Base-by-base conservation (phyloP, 2,329 filamentous ascomycete genomes). In the Xylaria sp. region DNA sequence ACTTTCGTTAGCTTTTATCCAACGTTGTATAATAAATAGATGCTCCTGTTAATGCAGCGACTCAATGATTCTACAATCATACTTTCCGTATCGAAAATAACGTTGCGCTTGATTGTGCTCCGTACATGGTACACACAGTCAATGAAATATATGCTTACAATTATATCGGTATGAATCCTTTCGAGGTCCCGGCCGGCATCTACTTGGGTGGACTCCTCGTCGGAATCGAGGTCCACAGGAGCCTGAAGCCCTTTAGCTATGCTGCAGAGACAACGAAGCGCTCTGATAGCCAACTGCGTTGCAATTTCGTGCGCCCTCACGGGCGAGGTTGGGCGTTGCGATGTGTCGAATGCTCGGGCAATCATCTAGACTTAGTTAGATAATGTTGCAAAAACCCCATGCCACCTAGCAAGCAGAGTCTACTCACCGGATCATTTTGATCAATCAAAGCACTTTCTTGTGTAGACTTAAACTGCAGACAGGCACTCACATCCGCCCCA, bases 241-340 rank as follows among this genome's bases (percentile, higher is more conserved):
- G 82, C 79, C 76, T 94, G 90, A 25, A 92, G 80, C 3, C 89
- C 89, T 72, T 87, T 91, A 0, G 89, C 91, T 68, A 94, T 87
- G 61, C 84, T 88, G 2, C 84, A 80, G 4, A 96, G 79, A 69
- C 89, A 93, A 64, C 88, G 83, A 54, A 95, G 78, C 1, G 88
- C 84, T 50, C 82, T 80, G 17, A 86, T 74, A 8, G 79, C 74
- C 67, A 86, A 75, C 64, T 87, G 82, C 3, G 83, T 69, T 8
- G 83, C 74, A 4, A 80, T 75, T 47, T 86, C 83, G 1, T 78
- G 63, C 7, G 71, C 67, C 8, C 65, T 40, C 19, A 74, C 60
- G 2, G 70, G 70, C 11, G 47, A 65, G 14, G 51, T 38, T 23
- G 71, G 72, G 7, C 65, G 69, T 37, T 75, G 69, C 15, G 66